A percentile compares a stretch with the other conserved stretches of the same genome.
Conservation (phyloP, 1,284 basidiomycete genomes). For the Flammula alnicola region DNA sequence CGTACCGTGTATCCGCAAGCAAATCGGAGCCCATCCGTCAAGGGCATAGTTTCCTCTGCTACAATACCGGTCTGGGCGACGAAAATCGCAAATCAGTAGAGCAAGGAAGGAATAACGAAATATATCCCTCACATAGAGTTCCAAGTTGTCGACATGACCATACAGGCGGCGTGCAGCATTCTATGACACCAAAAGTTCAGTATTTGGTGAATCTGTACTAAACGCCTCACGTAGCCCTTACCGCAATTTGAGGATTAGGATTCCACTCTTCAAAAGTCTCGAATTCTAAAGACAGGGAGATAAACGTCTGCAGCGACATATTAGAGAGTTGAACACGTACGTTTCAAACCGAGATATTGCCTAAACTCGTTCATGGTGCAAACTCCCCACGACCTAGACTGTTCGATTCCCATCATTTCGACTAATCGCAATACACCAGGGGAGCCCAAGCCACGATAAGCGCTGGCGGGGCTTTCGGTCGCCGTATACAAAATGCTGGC, state of each 20-base stretch:
- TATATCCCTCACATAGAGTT: slow-evolving; percentile 47
- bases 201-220: no score
- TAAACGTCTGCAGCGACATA: background rate
- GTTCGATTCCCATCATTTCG: slow-evolving; percentile 50
- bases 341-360: slow-evolving; percentile 48
- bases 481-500: slow-evolving; percentile 29
- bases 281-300: slow-evolving; percentile 34
- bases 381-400: slow-evolving; percentile 41
- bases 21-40: slow-evolving; percentile 50
- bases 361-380: slow-evolving; percentile 64
- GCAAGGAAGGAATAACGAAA: background rate
- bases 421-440: slow-evolving; percentile 38
- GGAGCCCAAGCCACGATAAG: slow-evolving; percentile 48
- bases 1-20: slow-evolving; percentile 36
- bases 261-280: slow-evolving; percentile 63
- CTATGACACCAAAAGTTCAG: no score
- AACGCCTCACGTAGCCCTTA: slow-evolving; percentile 21
- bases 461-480: slow-evolving; percentile 47
- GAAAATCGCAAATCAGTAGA: slow-evolving; percentile 2
- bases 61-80: slow-evolving; percentile 48
- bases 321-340: slow-evolving; percentile 31
- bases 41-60: slow-evolving; percentile 57
- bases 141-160: slow-evolving; percentile 55
- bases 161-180: slow-evolving; percentile 53
- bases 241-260: slow-evolving; percentile 49